Evolutionary conservation across 148 eudicot species (phyloP), one percentile per base, ranked within the genome.

Genomic region (Vaccinium darrowii): DNA sequence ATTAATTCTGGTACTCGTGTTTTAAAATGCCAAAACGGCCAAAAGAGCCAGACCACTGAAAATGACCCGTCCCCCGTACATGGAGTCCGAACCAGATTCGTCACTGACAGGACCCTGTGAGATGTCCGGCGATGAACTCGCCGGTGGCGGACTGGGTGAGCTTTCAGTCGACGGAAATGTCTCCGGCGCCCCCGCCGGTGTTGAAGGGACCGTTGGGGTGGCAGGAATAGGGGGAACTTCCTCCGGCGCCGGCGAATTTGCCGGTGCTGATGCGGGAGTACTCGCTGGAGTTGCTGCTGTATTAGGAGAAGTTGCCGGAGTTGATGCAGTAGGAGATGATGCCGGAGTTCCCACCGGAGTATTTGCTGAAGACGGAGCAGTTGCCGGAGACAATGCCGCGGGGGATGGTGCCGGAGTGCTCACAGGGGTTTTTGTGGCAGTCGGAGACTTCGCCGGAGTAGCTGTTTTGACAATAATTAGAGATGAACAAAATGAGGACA

Each of bases 31-130:
- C 72, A 87, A 23, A 39, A 72, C 78, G 23, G 84, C 89, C 87
- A 84, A 85, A 54, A 89, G 56, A 74, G 87, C 87, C 84, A 89
- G 58, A 57, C 87, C 86, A 65, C 81, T 73, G 0, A 89, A 74
- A 36, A 87, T 16, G 62, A 85, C 43, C 53, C 87, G 82, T 60
- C 18, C 86, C 84, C 27, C 83, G 75, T 65, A 84, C 51, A 27
- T 71, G 0, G 86, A 62, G 23, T 54, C 62, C 39, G 87, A 81
- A 23, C 89, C 84, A 19, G 89, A 86, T 18, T 78, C 75, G 78
- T 89, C 90, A 7, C 74, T 82, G 15, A 53, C 51, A 5, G 87
- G 84, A 72, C 89, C 87, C 50, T 62, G 84, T 3, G 90, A 78
- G n/a, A 67, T 83, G 58, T 87, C 90, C 78, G 88, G 89, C 0